Conservation (phyloP, 2,329 filamentous ascomycete genomes). For the Nigrospora osmanthi region DNA sequence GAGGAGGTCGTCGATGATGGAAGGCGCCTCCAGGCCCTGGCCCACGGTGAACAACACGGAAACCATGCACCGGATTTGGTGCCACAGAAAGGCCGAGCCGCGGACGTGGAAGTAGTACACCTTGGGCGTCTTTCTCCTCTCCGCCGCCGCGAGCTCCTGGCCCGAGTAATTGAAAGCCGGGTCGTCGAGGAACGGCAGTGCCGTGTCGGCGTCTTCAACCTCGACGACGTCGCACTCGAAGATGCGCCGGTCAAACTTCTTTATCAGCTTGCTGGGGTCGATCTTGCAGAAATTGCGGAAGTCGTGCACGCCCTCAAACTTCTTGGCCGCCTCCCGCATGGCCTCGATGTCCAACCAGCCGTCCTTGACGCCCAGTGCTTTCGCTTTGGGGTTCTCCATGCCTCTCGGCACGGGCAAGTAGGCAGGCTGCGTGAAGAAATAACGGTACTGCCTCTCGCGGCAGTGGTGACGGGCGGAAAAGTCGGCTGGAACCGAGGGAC, state of each 20-base stretch:
- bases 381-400: conserved; percentile 33
- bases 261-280: conserved; percentile 82
- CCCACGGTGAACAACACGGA: conserved; percentile 85
- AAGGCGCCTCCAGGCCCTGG: conserved; percentile 74
- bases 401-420: conserved; percentile 60
- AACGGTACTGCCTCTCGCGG: conserved; percentile 83
- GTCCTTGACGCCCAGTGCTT: conserved; percentile 33
- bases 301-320: conserved; percentile 79
- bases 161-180: conserved; percentile 18
- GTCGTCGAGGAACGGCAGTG: conserved; percentile 50
- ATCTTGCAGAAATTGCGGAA: conserved; percentile 97
- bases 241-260: conserved; percentile 72
- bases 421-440: conserved; percentile 95
- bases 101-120: conserved; percentile 85
- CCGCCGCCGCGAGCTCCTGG: conserved; percentile 5
- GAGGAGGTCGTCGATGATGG: conserved; percentile 65
- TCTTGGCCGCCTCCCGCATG: conserved; percentile 75
- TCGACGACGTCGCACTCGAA: conserved; percentile 73
- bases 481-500: conserved; percentile 65
- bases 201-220: conserved; percentile 45
- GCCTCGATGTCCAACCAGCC: conserved; percentile 83
- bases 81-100: conserved; percentile 93
- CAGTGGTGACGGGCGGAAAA: conserved; percentile 94
- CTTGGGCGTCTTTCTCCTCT: conserved; percentile 38
- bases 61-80: conserved; percentile 95